phyloP scores from a whole-genome alignment of 2,329 filamentous ascomycete species.

The Mycogone perniciosa region DNA sequence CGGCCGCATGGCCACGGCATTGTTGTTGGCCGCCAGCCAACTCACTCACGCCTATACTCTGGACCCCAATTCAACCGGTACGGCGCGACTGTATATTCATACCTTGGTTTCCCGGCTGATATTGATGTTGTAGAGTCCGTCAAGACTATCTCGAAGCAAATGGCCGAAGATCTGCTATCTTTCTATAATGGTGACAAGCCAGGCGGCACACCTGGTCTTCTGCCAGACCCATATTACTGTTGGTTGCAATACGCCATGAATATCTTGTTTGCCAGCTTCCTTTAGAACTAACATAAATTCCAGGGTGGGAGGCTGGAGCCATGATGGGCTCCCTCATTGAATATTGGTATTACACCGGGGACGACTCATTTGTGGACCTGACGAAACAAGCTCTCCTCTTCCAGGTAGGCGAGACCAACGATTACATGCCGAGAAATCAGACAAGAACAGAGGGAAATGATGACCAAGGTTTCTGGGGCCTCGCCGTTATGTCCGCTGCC shows the following conservation, averaged over 20 bases:
- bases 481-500: slow-evolving; percentile 63
- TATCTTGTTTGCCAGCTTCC: not conserved
- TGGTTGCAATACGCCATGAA: not conserved
- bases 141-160: slow-evolving; percentile 40
- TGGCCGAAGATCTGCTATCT: slow-evolving; percentile 44
- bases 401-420: slow-evolving; percentile 64
- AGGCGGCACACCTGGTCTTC: slow-evolving; percentile 44
- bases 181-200: slow-evolving; percentile 42
- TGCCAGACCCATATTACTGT: slow-evolving; percentile 52
- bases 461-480: slow-evolving; percentile 69
- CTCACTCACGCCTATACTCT: slow-evolving; percentile 30
- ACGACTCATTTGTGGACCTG: slow-evolving; percentile 63
- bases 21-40: slow-evolving; percentile 21
- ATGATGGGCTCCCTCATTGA: slow-evolving; percentile 68
- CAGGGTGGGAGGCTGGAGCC: slow-evolving; percentile 68
- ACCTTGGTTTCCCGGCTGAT: not conserved
- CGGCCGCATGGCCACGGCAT: slow-evolving; percentile 17
- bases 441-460: slow-evolving; percentile 65
- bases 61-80: slow-evolving; percentile 32
- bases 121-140: slow-evolving; percentile 38
- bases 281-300: not conserved
- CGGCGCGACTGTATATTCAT: slow-evolving; percentile 8
- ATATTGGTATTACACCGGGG: slow-evolving; percentile 79
- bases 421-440: slow-evolving; percentile 74
- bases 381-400: slow-evolving; percentile 62